A percentile compares a stretch with the other conserved stretches of the same genome.
Evolutionary conservation across 2,329 filamentous ascomycete species (phyloP).

Genomic region (Xylariales sp.): DNA sequence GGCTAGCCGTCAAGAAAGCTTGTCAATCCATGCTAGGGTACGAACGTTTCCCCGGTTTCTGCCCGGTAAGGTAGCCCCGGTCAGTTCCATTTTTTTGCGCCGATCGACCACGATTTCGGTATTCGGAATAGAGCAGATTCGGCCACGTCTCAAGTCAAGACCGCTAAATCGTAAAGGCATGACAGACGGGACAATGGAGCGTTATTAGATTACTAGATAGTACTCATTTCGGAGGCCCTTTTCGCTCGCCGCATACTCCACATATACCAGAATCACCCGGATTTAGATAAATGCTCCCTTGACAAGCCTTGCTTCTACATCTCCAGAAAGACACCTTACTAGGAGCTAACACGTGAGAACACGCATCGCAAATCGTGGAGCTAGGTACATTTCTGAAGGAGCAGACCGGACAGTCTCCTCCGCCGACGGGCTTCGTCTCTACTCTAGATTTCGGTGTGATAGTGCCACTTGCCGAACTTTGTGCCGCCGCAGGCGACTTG

Average conservation of each 20-base stretch:
- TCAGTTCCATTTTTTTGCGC: too few relatives aligned
- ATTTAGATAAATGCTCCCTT: slow-evolving; percentile 71
- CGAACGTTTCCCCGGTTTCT: background rate
- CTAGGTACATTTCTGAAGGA: slow-evolving; percentile 70
- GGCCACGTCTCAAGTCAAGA: background rate
- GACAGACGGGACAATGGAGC: background rate
- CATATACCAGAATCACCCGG: slow-evolving; percentile 76
- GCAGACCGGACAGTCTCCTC: slow-evolving; percentile 68
- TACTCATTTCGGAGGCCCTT: slow-evolving; percentile 24
- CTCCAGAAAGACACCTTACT: slow-evolving; percentile 70
- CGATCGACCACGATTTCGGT: background rate
- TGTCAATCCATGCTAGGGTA: background rate
- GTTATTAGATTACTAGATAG: slow-evolving; percentile 30
- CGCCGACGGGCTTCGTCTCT: slow-evolving; percentile 31
- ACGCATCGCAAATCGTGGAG: slow-evolving; percentile 73
- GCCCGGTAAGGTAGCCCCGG: too few relatives aligned
- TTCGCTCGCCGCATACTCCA: slow-evolving; percentile 71
- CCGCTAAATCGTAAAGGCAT: background rate
- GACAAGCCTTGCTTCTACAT: slow-evolving; percentile 68
- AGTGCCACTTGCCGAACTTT: background rate
- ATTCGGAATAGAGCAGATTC: background rate
- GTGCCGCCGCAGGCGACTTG: slow-evolving; percentile 4
- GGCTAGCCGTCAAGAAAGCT: background rate
- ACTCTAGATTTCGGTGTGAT: slow-evolving; percentile 14
- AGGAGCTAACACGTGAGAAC: slow-evolving; percentile 74